Evolutionary conservation across 306 rosid genomes (phyloP).

Genomic region (Pachyrhizus erosus): DNA sequence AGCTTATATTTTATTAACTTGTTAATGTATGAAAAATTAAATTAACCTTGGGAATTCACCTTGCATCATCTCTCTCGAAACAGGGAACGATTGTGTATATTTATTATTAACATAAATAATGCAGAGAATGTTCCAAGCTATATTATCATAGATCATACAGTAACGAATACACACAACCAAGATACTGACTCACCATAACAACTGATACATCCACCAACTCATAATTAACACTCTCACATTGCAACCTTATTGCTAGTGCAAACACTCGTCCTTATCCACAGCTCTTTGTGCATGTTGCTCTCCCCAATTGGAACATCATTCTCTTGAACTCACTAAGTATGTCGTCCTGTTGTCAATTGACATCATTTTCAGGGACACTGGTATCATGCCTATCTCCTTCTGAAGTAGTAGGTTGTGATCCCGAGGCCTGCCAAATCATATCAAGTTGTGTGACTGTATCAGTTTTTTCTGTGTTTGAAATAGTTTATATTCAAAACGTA

Average conservation of each 20-base stretch:
- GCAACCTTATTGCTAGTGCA: background rate
- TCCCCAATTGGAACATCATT: slow-evolving; percentile 1
- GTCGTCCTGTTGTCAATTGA: slow-evolving; percentile 26
- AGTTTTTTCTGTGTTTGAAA: slow-evolving; percentile 14
- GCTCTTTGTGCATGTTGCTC: background rate
- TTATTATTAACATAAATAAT: background rate
- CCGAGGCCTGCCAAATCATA: slow-evolving; percentile 61
- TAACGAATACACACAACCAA: background rate
- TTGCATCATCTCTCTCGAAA: background rate
- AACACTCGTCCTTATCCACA: background rate
- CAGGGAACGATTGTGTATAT: background rate
- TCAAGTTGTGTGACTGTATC: slow-evolving; percentile 23
- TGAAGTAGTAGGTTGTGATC: slow-evolving; percentile 49
- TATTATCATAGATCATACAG: background rate
- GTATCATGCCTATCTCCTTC: slow-evolving; percentile 62
- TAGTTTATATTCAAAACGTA: slow-evolving; percentile 2
- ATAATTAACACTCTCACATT: background rate
- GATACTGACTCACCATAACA: background rate
- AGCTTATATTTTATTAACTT: background rate
- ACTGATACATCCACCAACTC: background rate
- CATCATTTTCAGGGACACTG: slow-evolving; percentile 70
- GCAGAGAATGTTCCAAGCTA: background rate
- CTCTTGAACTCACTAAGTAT: slow-evolving; percentile 10
- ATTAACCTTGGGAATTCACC: background rate
- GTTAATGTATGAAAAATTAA: background rate